Evolutionary conservation across 257 asterid genomes (phyloP), one percentile per base, ranked within the genome.

Genomic region (Fraxinus americana): DNA sequence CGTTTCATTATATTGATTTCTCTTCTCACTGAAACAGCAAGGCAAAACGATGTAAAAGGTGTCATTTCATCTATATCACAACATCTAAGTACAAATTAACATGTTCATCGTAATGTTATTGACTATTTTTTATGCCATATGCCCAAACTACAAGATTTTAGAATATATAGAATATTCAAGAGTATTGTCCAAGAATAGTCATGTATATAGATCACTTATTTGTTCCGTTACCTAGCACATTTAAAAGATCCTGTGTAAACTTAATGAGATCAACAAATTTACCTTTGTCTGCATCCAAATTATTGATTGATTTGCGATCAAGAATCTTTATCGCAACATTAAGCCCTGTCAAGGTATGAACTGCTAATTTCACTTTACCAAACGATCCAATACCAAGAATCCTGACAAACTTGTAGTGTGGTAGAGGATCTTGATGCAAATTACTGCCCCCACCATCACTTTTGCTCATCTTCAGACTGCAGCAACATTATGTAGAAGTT

Each of bases 301-400:
- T 80, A 76, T 79, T 77, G 5, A 89, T 80, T 12, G 87, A 78
- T 29, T 74, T 83, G 78, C 83, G 89, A 84, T 78, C 83, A 63
- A 89, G 88, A 63, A 91, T 91, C 87, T 91, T 91, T 61, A 89
- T 83, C 7, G 94, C 94, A 70, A 91, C 97, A 71, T 90, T 83
- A 70, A 85, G 75, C 73, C 91, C 89, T 3, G 97, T 85, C 71
- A 86, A 72, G 54, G 61, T 84, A 81, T 90, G 95, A 61, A 83
- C 73, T 67, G 92, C 97, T 39, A 87, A 78, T 81, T 88, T 91
- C 71, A 91, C 97, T 83, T 88, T 84, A 32, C 88, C 94, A 85
- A 85, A 90, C 25, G 91, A 43, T 7, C 95, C 95, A 73, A 81
- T 70, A 4, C 97, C 97, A 14, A 91, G 89, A 23, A 83, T 88